phyloP scores from a whole-genome alignment of 2,329 filamentous ascomycete species.

The Neofusicoccum sp. region DNA sequence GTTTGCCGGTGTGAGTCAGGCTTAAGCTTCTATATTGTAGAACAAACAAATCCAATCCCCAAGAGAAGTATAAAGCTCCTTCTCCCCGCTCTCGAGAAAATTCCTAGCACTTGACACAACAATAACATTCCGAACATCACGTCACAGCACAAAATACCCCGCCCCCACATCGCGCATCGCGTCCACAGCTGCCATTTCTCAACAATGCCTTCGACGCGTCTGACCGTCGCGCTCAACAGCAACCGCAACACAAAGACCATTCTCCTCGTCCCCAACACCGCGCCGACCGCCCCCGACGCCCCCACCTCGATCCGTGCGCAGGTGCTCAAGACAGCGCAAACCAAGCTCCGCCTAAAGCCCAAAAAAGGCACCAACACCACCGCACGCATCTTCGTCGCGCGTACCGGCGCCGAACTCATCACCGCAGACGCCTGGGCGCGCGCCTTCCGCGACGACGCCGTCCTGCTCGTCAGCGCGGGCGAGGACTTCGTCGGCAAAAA shows the following conservation, averaged over 20 bases:
- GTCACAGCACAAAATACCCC: neutral
- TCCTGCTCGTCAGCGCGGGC: slow-evolving; percentile 32
- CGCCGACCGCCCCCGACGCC: slow-evolving; percentile 26
- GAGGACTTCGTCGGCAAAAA: slow-evolving; percentile 37
- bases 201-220: slow-evolving; percentile 23
- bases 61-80: no score
- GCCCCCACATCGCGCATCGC: neutral
- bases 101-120: no score
- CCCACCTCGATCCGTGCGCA: slow-evolving; percentile 28
- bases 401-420: slow-evolving; percentile 33
- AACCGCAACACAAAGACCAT: slow-evolving; percentile 34
- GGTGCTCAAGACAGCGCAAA: slow-evolving; percentile 34
- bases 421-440: slow-evolving; percentile 32
- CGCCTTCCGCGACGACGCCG: slow-evolving; percentile 30
- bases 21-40: neutral
- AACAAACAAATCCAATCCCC: no score
- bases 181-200: neutral
- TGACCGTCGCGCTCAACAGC: slow-evolving; percentile 37
- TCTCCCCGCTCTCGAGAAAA: no score
- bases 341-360: slow-evolving; percentile 36
- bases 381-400: slow-evolving; percentile 31
- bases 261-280: slow-evolving; percentile 30
- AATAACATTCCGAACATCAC: no score
- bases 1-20: neutral
- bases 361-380: slow-evolving; percentile 23